phyloP scores from a whole-genome alignment of 352 stramenopile species.

The Pythium rhizo-oryzae region DNA sequence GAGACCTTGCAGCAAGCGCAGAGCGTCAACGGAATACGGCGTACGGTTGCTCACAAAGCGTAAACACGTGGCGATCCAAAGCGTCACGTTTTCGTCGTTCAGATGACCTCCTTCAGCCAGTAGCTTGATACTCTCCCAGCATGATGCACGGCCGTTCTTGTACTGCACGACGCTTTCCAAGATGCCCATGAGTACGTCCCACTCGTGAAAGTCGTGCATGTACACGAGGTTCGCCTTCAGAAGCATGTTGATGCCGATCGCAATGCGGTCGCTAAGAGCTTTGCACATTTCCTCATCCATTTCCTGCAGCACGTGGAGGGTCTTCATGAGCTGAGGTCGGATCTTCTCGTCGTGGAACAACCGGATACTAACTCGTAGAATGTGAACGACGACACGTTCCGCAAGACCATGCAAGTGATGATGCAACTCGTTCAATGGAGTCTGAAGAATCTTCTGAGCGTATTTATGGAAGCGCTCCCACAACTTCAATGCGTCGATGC shows the following conservation, averaged over 20 bases:
- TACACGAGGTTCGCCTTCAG: conserved; percentile 89
- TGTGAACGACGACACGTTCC: conserved; percentile 86
- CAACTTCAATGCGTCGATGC: conserved; percentile 68
- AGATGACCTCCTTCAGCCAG: conserved; percentile 72
- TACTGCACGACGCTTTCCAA: conserved; percentile 80
- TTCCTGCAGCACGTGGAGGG: conserved; percentile 66
- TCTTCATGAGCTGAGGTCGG: conserved; percentile 81
- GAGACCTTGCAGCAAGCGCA: conserved; percentile 74
- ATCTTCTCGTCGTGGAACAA: conserved; percentile 86
- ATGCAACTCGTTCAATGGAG: conserved; percentile 64
- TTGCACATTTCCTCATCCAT: conserved; percentile 86
- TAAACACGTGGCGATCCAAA: conserved; percentile 84
- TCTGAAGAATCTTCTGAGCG: conserved; percentile 75
- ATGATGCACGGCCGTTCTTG: conserved; percentile 68
- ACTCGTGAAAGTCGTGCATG: conserved; percentile 87
- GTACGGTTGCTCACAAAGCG: conserved; percentile 79
- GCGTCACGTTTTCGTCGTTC: conserved; percentile 75
- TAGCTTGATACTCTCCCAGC: conserved; percentile 79
- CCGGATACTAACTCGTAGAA: conserved; percentile 83
- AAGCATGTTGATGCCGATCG: conserved; percentile 81
- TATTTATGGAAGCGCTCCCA: conserved; percentile 86
- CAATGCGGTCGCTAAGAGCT: conserved; percentile 77
- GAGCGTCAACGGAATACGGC: conserved; percentile 72
- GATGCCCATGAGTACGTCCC: conserved; percentile 73
- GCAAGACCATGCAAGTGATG: conserved; percentile 83